Conservation (phyloP, 2,329 filamentous ascomycete genomes). For the Tolypocladium cylindrosporum region DNA sequence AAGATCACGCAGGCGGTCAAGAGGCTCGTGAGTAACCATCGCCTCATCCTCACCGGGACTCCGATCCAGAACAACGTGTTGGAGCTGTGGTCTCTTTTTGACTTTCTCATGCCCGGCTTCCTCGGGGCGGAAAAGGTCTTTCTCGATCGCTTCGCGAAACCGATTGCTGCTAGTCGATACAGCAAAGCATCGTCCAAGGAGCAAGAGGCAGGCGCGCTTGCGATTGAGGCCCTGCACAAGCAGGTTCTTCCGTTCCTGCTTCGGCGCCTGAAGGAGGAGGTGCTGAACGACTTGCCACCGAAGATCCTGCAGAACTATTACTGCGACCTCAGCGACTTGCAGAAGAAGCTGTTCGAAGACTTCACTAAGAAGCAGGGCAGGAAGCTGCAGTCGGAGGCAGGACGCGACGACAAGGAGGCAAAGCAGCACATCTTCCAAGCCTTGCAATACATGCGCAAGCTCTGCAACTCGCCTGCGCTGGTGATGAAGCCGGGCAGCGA, state of each 20-base stretch:
- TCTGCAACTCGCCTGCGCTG: conserved; percentile 93
- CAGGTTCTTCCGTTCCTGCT: conserved; percentile 95
- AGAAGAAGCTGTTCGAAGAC: conserved; percentile 91
- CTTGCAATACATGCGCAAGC: conserved; percentile 97
- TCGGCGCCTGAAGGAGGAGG: conserved; percentile 93
- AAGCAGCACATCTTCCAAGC: conserved; percentile 99
- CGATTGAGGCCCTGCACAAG: conserved; percentile 97
- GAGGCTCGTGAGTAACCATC: conserved; percentile 79
- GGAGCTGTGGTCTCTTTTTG: conserved; percentile 94
- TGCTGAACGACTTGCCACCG: conserved; percentile 87
- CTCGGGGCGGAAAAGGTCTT: conserved; percentile 93
- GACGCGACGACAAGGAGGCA: conserved; percentile 77
- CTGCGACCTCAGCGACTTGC: conserved; percentile 90
- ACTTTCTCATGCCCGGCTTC: conserved; percentile 98
- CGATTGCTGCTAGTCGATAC: conserved; percentile 87
- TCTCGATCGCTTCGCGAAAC: conserved; percentile 87
- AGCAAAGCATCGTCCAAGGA: conserved; percentile 97
- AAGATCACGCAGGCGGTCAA: conserved; percentile 95
- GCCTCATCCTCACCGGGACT: conserved; percentile 90
- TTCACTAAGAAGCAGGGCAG: conserved; percentile 92
- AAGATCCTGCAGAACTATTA: conserved; percentile 99
- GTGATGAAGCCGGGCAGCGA: conserved; percentile 93
- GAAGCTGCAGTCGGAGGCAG: conserved; percentile 74
- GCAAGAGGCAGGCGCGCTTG: conserved; percentile 90
- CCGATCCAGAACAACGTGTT: conserved; percentile 97